Evolutionary conservation across 208 protist species (phyloP).

Genomic region (Acanthamoeba lenticulata): DNA sequence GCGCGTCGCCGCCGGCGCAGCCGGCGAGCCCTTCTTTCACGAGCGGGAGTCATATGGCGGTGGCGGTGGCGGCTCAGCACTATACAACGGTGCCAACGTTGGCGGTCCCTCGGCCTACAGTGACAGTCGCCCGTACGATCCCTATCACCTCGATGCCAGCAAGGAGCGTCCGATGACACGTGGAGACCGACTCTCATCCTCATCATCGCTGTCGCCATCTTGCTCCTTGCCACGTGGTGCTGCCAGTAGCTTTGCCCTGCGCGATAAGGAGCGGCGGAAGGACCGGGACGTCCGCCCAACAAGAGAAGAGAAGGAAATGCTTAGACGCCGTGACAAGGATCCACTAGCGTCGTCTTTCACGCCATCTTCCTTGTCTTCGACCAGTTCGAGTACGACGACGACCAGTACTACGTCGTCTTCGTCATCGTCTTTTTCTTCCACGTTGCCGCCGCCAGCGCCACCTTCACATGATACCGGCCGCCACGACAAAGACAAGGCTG

Average conservation of each 20-base stretch:
- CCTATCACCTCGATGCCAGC: neutral
- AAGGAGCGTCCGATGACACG: neutral
- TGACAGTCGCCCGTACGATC: neutral
- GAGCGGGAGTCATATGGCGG: neutral
- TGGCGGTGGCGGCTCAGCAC: neutral
- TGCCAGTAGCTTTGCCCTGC: neutral
- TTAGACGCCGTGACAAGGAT: neutral
- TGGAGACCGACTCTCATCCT: neutral
- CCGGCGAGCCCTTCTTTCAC: neutral
- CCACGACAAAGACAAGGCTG: neutral
- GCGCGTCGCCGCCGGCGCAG: neutral
- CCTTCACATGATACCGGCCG: neutral
- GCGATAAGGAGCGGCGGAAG: neutral
- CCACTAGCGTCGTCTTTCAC: neutral
- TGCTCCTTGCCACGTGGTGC: neutral
- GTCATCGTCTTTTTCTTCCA: neutral
- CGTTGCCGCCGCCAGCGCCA: neutral
- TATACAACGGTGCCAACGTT: neutral
- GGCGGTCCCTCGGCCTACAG: neutral
- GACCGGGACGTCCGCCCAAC: neutral
- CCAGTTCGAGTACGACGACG: too few relatives aligned
- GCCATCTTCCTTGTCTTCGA: neutral
- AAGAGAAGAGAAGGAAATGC: neutral
- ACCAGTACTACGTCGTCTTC: too few relatives aligned
- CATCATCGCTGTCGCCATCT: neutral